Percentiles rank a stretch among this genome's conserved stretches.
These are phyloP conservation scores for Yamadazyma sp. DNA, from an alignment of 1,139 yeast species.

Conservation along the genomic window DNA sequence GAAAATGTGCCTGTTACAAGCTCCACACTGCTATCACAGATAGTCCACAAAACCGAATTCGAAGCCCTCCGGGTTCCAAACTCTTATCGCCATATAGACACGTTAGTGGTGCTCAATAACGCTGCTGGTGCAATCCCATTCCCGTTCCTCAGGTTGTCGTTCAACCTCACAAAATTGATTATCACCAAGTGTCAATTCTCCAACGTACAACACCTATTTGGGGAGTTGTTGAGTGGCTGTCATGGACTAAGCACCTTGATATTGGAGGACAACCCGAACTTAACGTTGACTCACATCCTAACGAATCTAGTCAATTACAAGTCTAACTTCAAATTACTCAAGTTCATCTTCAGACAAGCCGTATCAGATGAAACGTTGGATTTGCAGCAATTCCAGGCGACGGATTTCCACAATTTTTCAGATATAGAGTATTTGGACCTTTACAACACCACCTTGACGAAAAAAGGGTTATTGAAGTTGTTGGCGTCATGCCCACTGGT, in stretches of 20 bases:
- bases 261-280: constrained; percentile 35
- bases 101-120: constrained; percentile 28
- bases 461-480: constrained; percentile 32
- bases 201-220: constrained; percentile 28
- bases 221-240: constrained; percentile 26
- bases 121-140: constrained; percentile 16
- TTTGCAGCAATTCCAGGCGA: constrained; percentile 25
- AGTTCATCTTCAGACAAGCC: constrained; percentile 33
- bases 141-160: constrained; percentile 19
- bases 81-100: background rate
- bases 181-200: constrained; percentile 34
- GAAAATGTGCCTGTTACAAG: constrained; percentile 7
- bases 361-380: constrained; percentile 16
- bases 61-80: constrained; percentile 6
- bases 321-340: constrained; percentile 26
- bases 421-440: constrained; percentile 31
- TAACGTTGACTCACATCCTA: constrained; percentile 30
- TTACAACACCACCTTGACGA: constrained; percentile 33
- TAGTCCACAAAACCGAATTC: constrained; percentile 10
- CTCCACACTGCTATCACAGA: background rate
- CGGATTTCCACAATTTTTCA: constrained; percentile 27
- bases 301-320: constrained; percentile 31
- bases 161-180: constrained; percentile 26
- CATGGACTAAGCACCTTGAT: constrained; percentile 22
- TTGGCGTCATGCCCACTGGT: constrained; percentile 22